These are phyloP conservation scores for Neurospora sp. DNA, from an alignment of 495 filamentous ascomycete genomes.

Conservation along the genomic window DNA sequence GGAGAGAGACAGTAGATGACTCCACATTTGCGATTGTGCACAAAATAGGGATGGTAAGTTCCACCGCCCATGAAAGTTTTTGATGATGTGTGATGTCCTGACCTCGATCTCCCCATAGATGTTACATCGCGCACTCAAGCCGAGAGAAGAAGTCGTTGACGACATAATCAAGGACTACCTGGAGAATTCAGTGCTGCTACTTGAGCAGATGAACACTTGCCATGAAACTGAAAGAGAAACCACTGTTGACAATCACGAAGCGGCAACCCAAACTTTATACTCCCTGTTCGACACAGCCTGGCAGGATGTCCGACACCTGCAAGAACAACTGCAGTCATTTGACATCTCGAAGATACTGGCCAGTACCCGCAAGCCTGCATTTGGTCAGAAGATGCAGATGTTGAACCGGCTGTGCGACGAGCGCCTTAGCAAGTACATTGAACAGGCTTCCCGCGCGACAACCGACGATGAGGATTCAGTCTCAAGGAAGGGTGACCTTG, in stretches of 20 bases:
- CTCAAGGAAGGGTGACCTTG: background rate
- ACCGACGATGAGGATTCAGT: background rate
- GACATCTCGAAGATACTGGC: background rate
- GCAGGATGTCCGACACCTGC: background rate
- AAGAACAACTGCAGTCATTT: background rate
- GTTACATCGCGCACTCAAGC: constrained; percentile 14
- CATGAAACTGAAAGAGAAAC: constrained; percentile 1
- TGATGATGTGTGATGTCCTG: background rate
- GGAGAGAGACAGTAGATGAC: constrained; percentile 3
- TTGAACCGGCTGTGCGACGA: background rate
- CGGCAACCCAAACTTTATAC: background rate
- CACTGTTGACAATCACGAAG: background rate
- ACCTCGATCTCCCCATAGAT: background rate
- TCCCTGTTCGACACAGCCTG: background rate
- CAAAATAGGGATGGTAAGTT: constrained; percentile 8
- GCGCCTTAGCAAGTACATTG: background rate
- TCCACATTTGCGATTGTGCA: constrained; percentile 5
- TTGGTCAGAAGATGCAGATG: background rate
- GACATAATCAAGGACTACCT: constrained; percentile 14
- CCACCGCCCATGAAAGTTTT: background rate
- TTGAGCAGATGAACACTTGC: constrained; percentile 6
- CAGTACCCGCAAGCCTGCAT: background rate
- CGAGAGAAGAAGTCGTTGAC: constrained; percentile 9
- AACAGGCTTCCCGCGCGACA: background rate
- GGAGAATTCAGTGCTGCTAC: constrained; percentile 5